phyloP scores from a whole-genome alignment of 805 yeast genomes.

The Metschnikowia sp. region DNA sequence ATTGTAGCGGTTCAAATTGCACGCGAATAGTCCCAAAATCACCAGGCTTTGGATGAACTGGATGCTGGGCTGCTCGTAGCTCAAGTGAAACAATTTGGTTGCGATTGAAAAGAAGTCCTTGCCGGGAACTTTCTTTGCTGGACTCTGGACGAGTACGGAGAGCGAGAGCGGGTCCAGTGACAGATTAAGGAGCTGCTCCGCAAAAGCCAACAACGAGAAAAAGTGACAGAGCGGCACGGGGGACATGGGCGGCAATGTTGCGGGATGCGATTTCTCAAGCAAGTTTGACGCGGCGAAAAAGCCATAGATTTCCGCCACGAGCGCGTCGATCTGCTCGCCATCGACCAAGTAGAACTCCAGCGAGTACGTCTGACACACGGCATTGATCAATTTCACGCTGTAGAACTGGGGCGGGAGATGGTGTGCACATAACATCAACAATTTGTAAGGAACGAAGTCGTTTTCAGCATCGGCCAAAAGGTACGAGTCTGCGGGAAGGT shows the following conservation, averaged over 20 bases:
- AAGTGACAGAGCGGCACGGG: constrained; percentile 28
- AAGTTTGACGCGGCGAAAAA: constrained; percentile 3
- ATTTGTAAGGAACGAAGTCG: constrained; percentile 23
- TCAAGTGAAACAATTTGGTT: constrained; percentile 28
- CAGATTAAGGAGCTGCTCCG: constrained; percentile 30
- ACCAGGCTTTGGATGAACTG: constrained; percentile 36
- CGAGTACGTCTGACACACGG: constrained; percentile 29
- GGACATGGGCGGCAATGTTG: constrained; percentile 6
- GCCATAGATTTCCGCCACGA: constrained; percentile 17
- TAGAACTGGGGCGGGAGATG: constrained; percentile 25
- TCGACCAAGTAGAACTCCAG: constrained; percentile 36
- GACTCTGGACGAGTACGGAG: constrained; percentile 4
- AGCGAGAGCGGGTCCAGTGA: constrained; percentile 10
- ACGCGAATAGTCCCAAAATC: constrained; percentile 34
- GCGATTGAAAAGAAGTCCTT: constrained; percentile 32
- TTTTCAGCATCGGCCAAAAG: constrained; percentile 27
- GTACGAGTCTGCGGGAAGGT: constrained; percentile 21
- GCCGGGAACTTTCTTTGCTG: constrained; percentile 27
- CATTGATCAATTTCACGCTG: constrained; percentile 22
- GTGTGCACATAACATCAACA: constrained; percentile 20
- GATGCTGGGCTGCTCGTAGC: constrained; percentile 27
- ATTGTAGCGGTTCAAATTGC: constrained; percentile 35
- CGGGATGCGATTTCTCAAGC: constrained; percentile 1
- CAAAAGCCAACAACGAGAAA: constrained; percentile 35
- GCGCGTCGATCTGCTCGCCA: constrained; percentile 15